A percentile compares a stretch with the other conserved stretches of the same genome.
These are phyloP conservation scores for Tylopilus cervinicoccineus DNA, from an alignment of 768 basidiomycete species.

Conservation along the genomic window DNA sequence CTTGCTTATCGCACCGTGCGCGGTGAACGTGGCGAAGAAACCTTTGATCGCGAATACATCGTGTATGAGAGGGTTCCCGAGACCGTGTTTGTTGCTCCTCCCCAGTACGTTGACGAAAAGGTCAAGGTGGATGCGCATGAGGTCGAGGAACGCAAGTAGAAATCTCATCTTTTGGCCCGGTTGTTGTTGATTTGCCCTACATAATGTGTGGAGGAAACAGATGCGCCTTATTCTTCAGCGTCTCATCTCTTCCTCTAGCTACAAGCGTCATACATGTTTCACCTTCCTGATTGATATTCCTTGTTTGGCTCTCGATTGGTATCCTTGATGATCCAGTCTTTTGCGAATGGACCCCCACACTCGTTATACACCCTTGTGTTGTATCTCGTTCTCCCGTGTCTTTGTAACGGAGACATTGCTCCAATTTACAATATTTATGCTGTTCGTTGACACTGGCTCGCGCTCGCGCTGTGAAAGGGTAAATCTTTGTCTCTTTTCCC, in stretches of 20 bases:
- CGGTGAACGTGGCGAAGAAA: conserved; percentile 40
- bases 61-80: conserved; percentile 48
- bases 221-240: not conserved
- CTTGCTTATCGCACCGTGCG: conserved; percentile 55
- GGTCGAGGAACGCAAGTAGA: conserved; percentile 18
- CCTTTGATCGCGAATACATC: conserved; percentile 38
- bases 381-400: conserved; percentile 9
- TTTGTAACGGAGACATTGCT: conserved; percentile 1
- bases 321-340: not conserved
- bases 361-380: conserved; percentile 21
- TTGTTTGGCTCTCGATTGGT: conserved; percentile 1
- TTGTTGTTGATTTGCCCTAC: not conserved
- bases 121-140: conserved; percentile 18
- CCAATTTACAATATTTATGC: not conserved
- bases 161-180: not conserved
- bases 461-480: too few relatives aligned
- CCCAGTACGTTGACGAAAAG: conserved; percentile 60
- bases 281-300: conserved; percentile 5
- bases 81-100: conserved; percentile 47
- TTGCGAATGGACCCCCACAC: conserved; percentile 14
- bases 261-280: conserved; percentile 1
- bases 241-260: conserved; percentile 4
- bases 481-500: too few relatives aligned
- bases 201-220: not conserved
- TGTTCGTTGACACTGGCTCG: not conserved